Evolutionary conservation across 805 yeast species (phyloP).

Genomic region (Geotrichum ghanense): DNA sequence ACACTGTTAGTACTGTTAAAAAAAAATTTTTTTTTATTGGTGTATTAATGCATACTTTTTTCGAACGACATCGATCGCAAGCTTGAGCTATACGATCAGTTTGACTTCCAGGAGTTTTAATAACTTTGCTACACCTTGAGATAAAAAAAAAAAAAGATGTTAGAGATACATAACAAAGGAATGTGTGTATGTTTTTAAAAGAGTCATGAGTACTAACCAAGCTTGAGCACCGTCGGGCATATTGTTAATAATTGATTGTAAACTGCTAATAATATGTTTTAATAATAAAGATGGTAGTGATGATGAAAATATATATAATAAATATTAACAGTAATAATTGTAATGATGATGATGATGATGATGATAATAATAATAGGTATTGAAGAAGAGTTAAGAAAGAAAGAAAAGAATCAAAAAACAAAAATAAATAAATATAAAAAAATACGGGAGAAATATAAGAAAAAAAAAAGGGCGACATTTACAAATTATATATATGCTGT

Average conservation of each 20-base stretch:
- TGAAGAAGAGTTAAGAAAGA: background rate
- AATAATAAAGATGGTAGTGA: background rate
- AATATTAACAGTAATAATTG: background rate
- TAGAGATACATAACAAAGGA: background rate
- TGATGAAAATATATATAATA: background rate
- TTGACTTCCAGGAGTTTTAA: slow-evolving; percentile 56
- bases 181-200: background rate
- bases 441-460: background rate
- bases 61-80: slow-evolving; percentile 79
- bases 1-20: background rate
- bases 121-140: slow-evolving; percentile 33
- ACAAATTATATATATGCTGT: too few relatives aligned
- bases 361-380: background rate
- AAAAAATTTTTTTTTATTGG: too few relatives aligned
- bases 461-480: background rate
- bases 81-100: slow-evolving; percentile 77
- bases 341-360: background rate
- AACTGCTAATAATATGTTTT: too few relatives aligned
- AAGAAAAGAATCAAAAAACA: background rate
- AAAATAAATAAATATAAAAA: background rate
- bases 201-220: slow-evolving; percentile 17
- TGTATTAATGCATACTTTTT: slow-evolving; percentile 29
- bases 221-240: slow-evolving; percentile 32
- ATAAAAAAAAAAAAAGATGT: background rate
- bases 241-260: slow-evolving; percentile 6